A percentile compares a stretch with the other conserved stretches of the same genome.
These are phyloP conservation scores for Cystobasidium tubakii DNA, from an alignment of 768 basidiomycete genomes.

Conservation along the genomic window DNA sequence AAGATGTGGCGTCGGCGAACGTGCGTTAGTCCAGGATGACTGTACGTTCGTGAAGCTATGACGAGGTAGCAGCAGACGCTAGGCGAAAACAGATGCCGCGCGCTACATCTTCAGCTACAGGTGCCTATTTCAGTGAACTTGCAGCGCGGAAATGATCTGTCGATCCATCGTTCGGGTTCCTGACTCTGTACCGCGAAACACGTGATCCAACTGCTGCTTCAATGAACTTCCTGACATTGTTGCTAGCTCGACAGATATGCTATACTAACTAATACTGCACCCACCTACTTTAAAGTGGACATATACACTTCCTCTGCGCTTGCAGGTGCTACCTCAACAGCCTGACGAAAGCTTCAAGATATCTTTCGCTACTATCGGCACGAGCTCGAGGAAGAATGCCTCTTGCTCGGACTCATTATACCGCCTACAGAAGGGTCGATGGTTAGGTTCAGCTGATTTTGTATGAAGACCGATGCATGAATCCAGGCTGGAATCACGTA, in stretches of 20 bases:
- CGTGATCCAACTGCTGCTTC: too few species aligned
- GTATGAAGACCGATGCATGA: background rate
- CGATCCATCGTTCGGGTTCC: too few species aligned
- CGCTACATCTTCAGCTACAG: too few species aligned
- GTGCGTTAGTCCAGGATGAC: background rate
- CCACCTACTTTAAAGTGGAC: background rate
- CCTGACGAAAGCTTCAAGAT: constrained; percentile 13
- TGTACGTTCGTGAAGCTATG: background rate
- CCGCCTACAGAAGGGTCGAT: background rate
- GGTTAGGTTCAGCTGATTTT: background rate
- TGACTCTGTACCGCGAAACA: too few species aligned
- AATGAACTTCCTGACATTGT: too few species aligned
- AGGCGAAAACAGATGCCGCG: too few species aligned
- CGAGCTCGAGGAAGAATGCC: constrained; percentile 24
- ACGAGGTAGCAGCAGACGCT: too few species aligned
- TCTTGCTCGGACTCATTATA: constrained; percentile 24
- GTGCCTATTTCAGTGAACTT: too few species aligned
- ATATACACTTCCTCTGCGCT: background rate
- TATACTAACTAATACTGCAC: background rate
- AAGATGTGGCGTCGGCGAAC: background rate
- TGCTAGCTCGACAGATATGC: too few species aligned
- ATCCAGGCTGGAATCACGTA: background rate
- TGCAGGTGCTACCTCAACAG: background rate
- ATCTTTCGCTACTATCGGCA: constrained; percentile 11
- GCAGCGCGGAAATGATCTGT: too few species aligned